phyloP scores from a whole-genome alignment of 2,329 filamentous ascomycete genomes.

The Microcyclosporella mali region DNA sequence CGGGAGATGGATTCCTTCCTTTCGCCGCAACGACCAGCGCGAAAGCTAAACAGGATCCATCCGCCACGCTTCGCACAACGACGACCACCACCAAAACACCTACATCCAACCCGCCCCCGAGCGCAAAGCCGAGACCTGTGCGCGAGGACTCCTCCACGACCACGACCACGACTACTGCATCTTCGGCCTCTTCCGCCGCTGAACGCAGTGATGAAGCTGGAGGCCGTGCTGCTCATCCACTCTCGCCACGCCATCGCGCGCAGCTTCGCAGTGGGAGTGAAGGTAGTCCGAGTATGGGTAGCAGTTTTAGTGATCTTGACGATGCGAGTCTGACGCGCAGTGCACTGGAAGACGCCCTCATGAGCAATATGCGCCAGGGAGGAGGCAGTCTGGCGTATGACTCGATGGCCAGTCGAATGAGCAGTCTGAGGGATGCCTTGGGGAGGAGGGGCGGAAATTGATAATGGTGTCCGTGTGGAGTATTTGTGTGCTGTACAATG shows the following conservation, averaged over 20 bases:
- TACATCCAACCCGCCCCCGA: slow-evolving; percentile 5
- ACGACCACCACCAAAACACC: slow-evolving; percentile 5
- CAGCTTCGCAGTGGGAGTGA: slow-evolving; percentile 61
- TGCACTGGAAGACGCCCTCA: slow-evolving; percentile 69
- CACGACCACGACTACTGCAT: slow-evolving; percentile 14
- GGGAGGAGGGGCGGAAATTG: slow-evolving; percentile 14
- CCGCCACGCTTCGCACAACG: slow-evolving; percentile 18
- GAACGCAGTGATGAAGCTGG: slow-evolving; percentile 18
- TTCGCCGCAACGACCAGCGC: slow-evolving; percentile 32
- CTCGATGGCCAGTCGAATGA: slow-evolving; percentile 49
- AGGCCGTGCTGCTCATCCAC: slow-evolving; percentile 8
- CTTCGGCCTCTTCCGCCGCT: slow-evolving; percentile 42
- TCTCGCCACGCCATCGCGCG: slow-evolving; percentile 51
- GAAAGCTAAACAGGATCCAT: slow-evolving; percentile 16
- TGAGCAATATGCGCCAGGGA: slow-evolving; percentile 61
- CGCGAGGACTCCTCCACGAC: slow-evolving; percentile 9
- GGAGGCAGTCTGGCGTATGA: slow-evolving; percentile 27
- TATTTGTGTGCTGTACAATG: too few relatives aligned
- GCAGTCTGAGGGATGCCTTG: slow-evolving; percentile 39
- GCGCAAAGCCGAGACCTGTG: slow-evolving; percentile 3
- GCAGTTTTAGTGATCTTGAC: slow-evolving; percentile 80
- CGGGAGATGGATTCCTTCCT: slow-evolving; percentile 37
- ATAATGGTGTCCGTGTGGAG: too few relatives aligned
- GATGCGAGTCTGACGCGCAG: slow-evolving; percentile 77
- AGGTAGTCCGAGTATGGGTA: slow-evolving; percentile 72